These are phyloP conservation scores for Marsdenia floribunda DNA, from an alignment of 257 asterid species.

Conservation along the genomic window DNA sequence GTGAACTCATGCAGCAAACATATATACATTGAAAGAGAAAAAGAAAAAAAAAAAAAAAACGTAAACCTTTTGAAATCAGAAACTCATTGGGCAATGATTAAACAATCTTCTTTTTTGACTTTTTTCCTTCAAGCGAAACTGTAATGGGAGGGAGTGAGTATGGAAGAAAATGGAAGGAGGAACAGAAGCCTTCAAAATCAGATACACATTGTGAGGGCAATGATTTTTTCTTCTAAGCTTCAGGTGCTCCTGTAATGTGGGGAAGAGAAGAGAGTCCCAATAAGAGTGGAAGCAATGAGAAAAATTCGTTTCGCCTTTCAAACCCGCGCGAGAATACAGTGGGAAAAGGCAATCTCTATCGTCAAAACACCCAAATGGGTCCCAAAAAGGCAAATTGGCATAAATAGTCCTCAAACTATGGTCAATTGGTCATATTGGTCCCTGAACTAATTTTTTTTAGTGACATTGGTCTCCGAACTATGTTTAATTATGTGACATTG, in stretches of 20 bases:
- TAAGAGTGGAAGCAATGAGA: not conserved
- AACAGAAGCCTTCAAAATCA: not conserved
- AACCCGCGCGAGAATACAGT: conserved; percentile 4
- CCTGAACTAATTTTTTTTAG: too few relatives aligned
- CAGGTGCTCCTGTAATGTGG: too few relatives aligned
- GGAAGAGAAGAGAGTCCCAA: not conserved
- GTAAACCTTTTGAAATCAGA: not conserved
- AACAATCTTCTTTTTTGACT: too few relatives aligned
- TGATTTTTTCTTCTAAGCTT: too few relatives aligned
- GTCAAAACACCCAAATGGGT: not conserved
- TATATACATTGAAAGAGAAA: not conserved
- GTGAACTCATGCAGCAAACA: not conserved
- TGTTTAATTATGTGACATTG: too few relatives aligned
- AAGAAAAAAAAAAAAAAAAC: not conserved
- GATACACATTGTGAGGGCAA: too few relatives aligned
- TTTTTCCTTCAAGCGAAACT: not conserved
- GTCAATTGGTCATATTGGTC: too few relatives aligned
- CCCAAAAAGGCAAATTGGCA: too few relatives aligned
- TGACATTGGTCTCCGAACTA: too few relatives aligned
- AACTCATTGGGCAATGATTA: not conserved
- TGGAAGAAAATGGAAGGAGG: not conserved
- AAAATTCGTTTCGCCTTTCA: conserved; percentile 2
- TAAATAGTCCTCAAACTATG: too few relatives aligned
- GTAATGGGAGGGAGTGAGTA: not conserved
- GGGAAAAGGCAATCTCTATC: not conserved